These are phyloP conservation scores for Pugionium cornutum DNA, from an alignment of 345 rosid species.

Conservation along the genomic window DNA sequence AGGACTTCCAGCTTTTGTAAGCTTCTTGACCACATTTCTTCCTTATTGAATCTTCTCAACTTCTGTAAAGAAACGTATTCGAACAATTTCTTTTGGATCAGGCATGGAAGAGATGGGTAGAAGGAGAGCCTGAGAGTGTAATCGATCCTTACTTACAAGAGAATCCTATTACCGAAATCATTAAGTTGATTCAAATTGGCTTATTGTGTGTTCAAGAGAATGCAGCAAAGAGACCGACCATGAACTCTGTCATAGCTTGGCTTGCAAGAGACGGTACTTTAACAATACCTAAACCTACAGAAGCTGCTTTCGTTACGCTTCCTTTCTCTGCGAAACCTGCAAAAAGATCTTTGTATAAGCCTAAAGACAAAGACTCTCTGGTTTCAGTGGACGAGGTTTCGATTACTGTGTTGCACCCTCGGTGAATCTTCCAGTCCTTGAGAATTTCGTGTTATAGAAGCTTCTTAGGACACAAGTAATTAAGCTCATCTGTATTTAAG, in stretches of 20 bases:
- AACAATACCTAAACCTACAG: slow-evolving; percentile 46
- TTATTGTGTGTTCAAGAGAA: slow-evolving; percentile 59
- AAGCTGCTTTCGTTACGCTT: slow-evolving; percentile 46
- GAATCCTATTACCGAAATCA: slow-evolving; percentile 40
- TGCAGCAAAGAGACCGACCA: slow-evolving; percentile 52
- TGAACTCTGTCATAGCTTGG: slow-evolving; percentile 52
- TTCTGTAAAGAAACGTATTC: neutral
- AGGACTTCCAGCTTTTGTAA: slow-evolving; percentile 41
- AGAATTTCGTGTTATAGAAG: neutral
- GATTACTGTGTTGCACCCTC: slow-evolving; percentile 27
- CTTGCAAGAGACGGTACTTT: slow-evolving; percentile 43
- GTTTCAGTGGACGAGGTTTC: slow-evolving; percentile 28
- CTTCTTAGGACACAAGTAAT: neutral
- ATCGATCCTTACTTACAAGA: slow-evolving; percentile 45
- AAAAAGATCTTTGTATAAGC: neutral
- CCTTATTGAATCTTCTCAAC: neutral
- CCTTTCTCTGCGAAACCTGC: slow-evolving; percentile 17
- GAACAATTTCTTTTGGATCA: slow-evolving; percentile 2
- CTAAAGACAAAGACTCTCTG: neutral
- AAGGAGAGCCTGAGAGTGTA: slow-evolving; percentile 44
- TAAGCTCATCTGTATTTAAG: neutral
- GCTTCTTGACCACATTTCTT: neutral
- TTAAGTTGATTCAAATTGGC: slow-evolving; percentile 54
- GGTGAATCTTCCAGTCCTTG: slow-evolving; percentile 14
- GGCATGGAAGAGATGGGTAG: slow-evolving; percentile 63